Evolutionary conservation across 1,284 basidiomycete genomes (phyloP).

Genomic region (Boletus mariae): DNA sequence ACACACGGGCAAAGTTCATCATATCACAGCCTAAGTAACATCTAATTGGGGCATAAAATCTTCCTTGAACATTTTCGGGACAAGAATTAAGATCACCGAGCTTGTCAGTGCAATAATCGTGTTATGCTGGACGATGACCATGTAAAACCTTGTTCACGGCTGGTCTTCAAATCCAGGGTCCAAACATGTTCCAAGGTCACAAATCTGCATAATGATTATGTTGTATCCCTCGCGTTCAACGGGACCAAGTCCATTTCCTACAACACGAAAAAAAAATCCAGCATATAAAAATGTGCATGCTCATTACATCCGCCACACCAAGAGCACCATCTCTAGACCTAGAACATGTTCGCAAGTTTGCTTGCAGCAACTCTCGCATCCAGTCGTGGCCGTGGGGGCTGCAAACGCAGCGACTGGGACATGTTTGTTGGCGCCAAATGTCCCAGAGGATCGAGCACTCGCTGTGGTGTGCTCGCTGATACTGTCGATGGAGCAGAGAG

Average conservation of each 20-base stretch:
- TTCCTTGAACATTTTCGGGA: too few species aligned
- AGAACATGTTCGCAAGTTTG: constrained; percentile 85
- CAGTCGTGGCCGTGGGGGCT: constrained; percentile 62
- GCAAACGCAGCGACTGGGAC: constrained; percentile 64
- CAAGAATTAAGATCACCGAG: too few species aligned
- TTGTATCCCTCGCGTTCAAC: neutral
- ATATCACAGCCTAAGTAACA: too few species aligned
- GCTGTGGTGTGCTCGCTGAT: constrained; percentile 24
- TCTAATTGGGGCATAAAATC: too few species aligned
- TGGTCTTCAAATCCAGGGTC: too few species aligned
- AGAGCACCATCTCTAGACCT: constrained; percentile 9
- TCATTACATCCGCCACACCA: constrained; percentile 1
- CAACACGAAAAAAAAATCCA: constrained; percentile 17
- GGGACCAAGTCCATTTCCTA: constrained; percentile 6
- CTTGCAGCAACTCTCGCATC: constrained; percentile 83
- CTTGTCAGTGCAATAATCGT: too few species aligned
- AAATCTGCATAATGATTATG: neutral
- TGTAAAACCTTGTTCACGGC: too few species aligned
- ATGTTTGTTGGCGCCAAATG: constrained; percentile 54
- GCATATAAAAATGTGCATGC: constrained; percentile 16
- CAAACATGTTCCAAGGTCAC: neutral
- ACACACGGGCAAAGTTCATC: too few species aligned
- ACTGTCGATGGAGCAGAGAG: constrained; percentile 17
- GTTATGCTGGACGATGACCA: too few species aligned
- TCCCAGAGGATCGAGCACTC: constrained; percentile 59